Base-by-base conservation (phyloP, 257 asterid species). In the Eustoma russellianum region DNA sequence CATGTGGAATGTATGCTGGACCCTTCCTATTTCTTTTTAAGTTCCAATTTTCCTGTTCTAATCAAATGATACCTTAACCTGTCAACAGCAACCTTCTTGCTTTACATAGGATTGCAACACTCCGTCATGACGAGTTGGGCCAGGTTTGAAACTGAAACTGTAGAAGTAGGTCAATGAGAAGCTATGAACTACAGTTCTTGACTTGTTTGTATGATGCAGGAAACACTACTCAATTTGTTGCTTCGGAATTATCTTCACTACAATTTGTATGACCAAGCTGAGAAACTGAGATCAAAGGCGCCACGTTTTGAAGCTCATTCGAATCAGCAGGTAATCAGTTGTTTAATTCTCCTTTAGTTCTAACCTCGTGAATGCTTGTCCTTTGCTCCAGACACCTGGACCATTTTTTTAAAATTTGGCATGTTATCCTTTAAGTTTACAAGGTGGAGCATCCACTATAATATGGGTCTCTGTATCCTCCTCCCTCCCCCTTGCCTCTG, bases 301-400 rank as follows among this genome's bases (percentile, higher is more conserved):
- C 97, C 95, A 38, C 90, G 89, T 47, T 89, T 89, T 71, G 97
- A 89, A 80, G 95, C 94, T 67, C 95, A 86, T 69, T 89, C 97
- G n/a, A 89, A 89, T 70, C 94, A 83, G 68, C 97, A 89, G 95
- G 97, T 68, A 80, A 53, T 38, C 43, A 38, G 9, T 11, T 38
- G 43, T 11, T 38, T 38, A 38, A 38, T 1, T 38, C 12, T 38
- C 43, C 7, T 38, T 7, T 38, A 0, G 43, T 38, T 38, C 2
- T 38, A 1, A 38, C 43, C 43, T 5, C 12, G 2, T 2, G 43
- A 38, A 38, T 38, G 43, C 9, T 0, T 24, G 30, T 24, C 30
- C 30, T 24, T 24, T 24, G 30, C 30, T 24, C 30, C 30, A 24
- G 0, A 24, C 2, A 24, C 2, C 30, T 24, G 30, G 2, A 24